phyloP scores from a whole-genome alignment of 2,329 filamentous ascomycete genomes.

The Xylariaceae sp. region DNA sequence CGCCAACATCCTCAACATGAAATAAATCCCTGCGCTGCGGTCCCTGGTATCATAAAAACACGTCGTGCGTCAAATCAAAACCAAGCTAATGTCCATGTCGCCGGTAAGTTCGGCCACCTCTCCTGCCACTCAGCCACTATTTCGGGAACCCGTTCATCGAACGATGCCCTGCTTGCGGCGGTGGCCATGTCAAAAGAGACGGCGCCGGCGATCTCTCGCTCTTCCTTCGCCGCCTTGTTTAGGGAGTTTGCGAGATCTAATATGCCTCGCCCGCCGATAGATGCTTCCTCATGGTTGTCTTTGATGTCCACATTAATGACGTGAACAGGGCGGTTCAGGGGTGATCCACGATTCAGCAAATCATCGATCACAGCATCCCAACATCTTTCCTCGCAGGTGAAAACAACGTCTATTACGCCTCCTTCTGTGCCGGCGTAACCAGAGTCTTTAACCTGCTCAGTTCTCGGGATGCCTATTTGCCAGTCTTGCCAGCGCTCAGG shows the following conservation, averaged over 20 bases:
- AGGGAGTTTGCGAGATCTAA: constrained; percentile 83
- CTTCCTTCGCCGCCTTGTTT: constrained; percentile 74
- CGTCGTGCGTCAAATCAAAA: constrained; percentile 52
- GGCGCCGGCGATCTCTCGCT: constrained; percentile 62
- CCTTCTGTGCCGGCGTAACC: constrained; percentile 79
- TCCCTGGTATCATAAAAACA: constrained; percentile 32
- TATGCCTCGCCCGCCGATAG: constrained; percentile 85
- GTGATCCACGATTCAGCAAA: constrained; percentile 76
- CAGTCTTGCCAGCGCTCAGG: constrained; percentile 98
- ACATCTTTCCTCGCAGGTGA: constrained; percentile 95
- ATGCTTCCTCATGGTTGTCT: constrained; percentile 95
- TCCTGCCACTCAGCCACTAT: constrained; percentile 93
- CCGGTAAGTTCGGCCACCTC: constrained; percentile 84
- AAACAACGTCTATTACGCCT: constrained; percentile 87
- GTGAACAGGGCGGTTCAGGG: constrained; percentile 88
- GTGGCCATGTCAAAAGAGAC: constrained; percentile 66
- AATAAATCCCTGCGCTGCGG: constrained; percentile 15
- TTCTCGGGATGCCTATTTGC: constrained; percentile 77
- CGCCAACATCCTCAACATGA: constrained; percentile 8
- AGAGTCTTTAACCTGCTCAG: constrained; percentile 71
- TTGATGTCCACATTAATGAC: constrained; percentile 98
- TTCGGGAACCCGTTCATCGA: constrained; percentile 91
- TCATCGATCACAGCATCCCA: constrained; percentile 98
- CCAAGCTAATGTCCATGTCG: constrained; percentile 93
- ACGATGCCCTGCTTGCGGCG: constrained; percentile 65